Evolutionary conservation across 495 filamentous ascomycete species (phyloP), one percentile per base, ranked within the genome.

Genomic region (Trichoderma parareesei): DNA sequence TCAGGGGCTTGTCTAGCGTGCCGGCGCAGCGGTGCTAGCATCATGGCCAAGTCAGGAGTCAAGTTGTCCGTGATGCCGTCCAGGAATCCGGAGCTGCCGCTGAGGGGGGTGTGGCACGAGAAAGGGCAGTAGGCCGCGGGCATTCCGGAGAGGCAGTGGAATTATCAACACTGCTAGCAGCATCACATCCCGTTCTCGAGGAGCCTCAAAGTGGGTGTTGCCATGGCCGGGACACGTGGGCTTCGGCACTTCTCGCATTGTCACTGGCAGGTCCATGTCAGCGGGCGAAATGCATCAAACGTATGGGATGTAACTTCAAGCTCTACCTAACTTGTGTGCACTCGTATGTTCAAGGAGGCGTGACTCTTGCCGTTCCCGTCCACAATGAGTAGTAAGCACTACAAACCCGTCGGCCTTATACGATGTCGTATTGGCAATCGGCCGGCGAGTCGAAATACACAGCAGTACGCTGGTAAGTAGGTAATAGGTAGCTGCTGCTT

Each of bases 11-110:
- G 53, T 37, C 53, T 57, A 57, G 53, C 33, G 53, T 57, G 53
- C 53, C 53, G 53, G 53, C 53, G 53, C 27, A 57, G 53, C 53
- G 53, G 53, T 37, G 53, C 27, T 57, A 27, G 53, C 37, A 57
- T 7, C 53, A 57, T 9, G 33, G 14, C 53, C 53, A 35, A 37
- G 14, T 27, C 16, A 35, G 53, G 18, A 9, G 48, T 10, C 20
- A 37, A 37, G 9, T 7, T 5, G 18, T 49, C 46, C 46, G 4
- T 49, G 6, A 18, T 49, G 20, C 53, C 10, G 37, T 57, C 27
- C 53, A 33, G 33, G 33, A 37, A 57, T 35, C 53, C 33, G 53
- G 53, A 33, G 53, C 53, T 35, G 7, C 53, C 53, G 53, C 18
- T 27, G 3, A 13, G 53, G 53, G n/a, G 27, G 33, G 53, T 20